Conservation (phyloP, 352 stramenopile species). For the Globisporangium cystogenes region DNA sequence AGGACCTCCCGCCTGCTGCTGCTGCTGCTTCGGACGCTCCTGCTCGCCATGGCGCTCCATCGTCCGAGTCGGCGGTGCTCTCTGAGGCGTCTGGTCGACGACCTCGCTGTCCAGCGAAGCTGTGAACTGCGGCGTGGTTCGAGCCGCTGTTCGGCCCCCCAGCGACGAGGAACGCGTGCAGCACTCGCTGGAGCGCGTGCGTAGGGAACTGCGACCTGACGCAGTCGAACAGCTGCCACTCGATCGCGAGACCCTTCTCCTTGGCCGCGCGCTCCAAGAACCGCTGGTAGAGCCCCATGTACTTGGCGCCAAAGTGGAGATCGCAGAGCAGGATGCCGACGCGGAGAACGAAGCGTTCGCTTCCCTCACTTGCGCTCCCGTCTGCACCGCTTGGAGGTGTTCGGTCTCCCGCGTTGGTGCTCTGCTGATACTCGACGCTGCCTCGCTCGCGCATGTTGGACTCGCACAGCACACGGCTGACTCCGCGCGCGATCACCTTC, state of each 20-base stretch:
- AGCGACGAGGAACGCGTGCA: slow-evolving; percentile 29
- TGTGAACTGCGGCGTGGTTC: neutral
- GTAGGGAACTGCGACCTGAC: slow-evolving; percentile 29
- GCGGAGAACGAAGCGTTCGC: slow-evolving; percentile 10
- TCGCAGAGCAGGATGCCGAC: slow-evolving; percentile 34
- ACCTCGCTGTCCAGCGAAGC: neutral
- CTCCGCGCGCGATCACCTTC: slow-evolving; percentile 17
- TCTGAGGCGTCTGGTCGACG: slow-evolving; percentile 3
- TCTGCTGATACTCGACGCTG: neutral
- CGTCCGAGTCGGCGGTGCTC: slow-evolving; percentile 4
- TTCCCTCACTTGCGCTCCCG: too few species aligned
- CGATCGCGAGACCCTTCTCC: slow-evolving; percentile 16
- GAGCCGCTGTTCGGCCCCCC: slow-evolving; percentile 20
- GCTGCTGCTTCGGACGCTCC: neutral
- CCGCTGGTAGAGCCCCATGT: slow-evolving; percentile 30
- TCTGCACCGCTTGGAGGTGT: neutral
- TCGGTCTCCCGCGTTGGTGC: neutral
- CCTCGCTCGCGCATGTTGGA: slow-evolving; percentile 20
- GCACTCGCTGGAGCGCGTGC: slow-evolving; percentile 16
- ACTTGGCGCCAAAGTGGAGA: slow-evolving; percentile 32
- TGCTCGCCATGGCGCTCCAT: neutral
- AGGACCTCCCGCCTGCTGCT: neutral
- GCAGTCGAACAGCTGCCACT: slow-evolving; percentile 37
- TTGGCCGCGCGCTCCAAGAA: slow-evolving; percentile 24
- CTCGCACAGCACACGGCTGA: slow-evolving; percentile 31